Evolutionary conservation across 768 basidiomycete species (phyloP), one percentile per base, ranked within the genome.

Genomic region (Suillus clintonianus): DNA sequence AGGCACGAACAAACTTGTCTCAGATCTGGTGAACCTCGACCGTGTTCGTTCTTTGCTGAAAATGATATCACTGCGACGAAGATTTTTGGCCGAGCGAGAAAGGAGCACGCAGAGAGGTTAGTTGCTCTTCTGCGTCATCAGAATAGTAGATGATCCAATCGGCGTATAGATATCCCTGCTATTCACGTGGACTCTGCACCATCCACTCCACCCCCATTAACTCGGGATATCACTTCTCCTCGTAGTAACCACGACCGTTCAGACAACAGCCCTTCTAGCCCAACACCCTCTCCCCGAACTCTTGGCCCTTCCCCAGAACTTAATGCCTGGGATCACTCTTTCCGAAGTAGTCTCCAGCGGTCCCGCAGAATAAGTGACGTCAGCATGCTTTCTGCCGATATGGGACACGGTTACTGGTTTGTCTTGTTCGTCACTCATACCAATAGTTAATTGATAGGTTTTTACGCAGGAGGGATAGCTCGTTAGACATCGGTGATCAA

Each of bases 21-120:
- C 86, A 0, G 93, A 94, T 69, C 82, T 93, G 10, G 90, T 96
- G 45, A 91, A 93, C 71, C 76, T 96, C 50, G 95, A 97, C 75
- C 86, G 89, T 57, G 92, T 96, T 14, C 85, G 88, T 47, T 94
- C 93, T 0, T 74, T 95, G 56, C 77, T 97, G n/a, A 83, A 83
- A 62, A 90, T 89, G 61, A 90, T 94, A 51, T 85, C 88, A 8
- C 84, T 83, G 65, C 87, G 94, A 6, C 83, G 90, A 45, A 82
- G 86, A 61, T 94, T 89, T 77, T 71, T 92, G 50, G 83, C 79
- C 1, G 65, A 79, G 62, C 77, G 82, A 59, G 85, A 87, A 64
- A 73, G 80, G 60, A 77, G 78, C 48, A 78, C 79, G 32, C 78
- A 79, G 64, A 71, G 78, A 71, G 85, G 85, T 84, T 64, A 43